Conservation (phyloP, 352 stramenopile species). For the Phytophthora agathidicida region DNA sequence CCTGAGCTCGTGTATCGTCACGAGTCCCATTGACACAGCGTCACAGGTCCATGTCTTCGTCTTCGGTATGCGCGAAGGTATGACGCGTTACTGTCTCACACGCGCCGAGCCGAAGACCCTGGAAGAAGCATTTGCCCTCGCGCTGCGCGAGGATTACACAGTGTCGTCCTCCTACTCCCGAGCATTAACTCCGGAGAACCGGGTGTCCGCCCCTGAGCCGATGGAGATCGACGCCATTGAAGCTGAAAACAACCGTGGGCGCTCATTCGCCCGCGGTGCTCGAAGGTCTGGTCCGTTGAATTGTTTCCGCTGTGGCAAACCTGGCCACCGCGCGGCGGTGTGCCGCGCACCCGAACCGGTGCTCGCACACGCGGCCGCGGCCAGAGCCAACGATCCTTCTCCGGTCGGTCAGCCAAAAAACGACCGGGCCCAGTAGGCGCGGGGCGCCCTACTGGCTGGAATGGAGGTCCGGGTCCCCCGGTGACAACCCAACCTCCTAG, state of each 20-base stretch:
- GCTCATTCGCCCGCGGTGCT: too few relatives aligned
- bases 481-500: conserved; percentile 3
- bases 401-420: not conserved
- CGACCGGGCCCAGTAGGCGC: conserved; percentile 1
- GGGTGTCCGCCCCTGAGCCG: not conserved
- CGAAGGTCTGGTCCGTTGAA: too few relatives aligned
- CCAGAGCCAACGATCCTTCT: too few relatives aligned
- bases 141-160: conserved; percentile 19
- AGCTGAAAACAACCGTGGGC: too few relatives aligned
- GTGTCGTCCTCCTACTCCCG: conserved; percentile 3
- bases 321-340: too few relatives aligned
- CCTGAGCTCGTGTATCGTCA: conserved; percentile 8
- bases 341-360: too few relatives aligned
- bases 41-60: conserved; percentile 26
- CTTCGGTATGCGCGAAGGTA: conserved; percentile 11
- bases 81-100: conserved; percentile 4
- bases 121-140: conserved; percentile 16
- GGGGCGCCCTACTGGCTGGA: conserved; percentile 8
- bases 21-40: conserved; percentile 4
- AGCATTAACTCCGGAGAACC: not conserved
- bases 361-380: too few relatives aligned
- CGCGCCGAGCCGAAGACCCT: conserved; percentile 1
- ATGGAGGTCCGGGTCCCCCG: conserved; percentile 1
- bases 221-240: conserved; percentile 21
- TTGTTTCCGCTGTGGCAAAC: too few relatives aligned